phyloP scores from a whole-genome alignment of 2,329 filamentous ascomycete genomes.

The Triangularia setosa region DNA sequence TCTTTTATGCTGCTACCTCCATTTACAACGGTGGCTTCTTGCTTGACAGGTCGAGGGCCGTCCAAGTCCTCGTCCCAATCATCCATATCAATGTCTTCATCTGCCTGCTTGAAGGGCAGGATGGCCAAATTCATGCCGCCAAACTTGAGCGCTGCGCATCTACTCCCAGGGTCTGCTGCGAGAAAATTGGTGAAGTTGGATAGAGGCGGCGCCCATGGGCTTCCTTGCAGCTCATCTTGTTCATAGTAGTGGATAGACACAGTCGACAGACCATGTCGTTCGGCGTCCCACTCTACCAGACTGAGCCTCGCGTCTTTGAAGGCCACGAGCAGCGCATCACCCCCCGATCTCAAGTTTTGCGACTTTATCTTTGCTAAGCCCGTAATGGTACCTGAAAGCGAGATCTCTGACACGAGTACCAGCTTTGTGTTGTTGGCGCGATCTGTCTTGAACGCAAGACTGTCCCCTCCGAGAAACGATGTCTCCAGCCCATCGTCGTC shows the following conservation, averaged over 20 bases:
- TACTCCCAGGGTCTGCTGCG: constrained; percentile 82
- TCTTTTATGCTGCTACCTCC: constrained; percentile 49
- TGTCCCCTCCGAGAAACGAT: constrained; percentile 63
- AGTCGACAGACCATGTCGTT: constrained; percentile 73
- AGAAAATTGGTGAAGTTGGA: constrained; percentile 76
- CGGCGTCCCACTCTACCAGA: constrained; percentile 88
- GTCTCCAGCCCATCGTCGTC: constrained; percentile 62
- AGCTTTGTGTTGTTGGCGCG: constrained; percentile 69
- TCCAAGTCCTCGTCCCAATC: constrained; percentile 84
- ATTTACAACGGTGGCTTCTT: constrained; percentile 39
- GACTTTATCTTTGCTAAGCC: constrained; percentile 76
- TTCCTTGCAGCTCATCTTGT: constrained; percentile 79
- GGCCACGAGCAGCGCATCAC: constrained; percentile 77
- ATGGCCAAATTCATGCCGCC: constrained; percentile 86
- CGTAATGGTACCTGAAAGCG: constrained; percentile 77
- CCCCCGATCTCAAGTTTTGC: constrained; percentile 69
- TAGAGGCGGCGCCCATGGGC: constrained; percentile 75
- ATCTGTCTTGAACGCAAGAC: constrained; percentile 58
- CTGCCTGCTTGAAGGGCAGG: constrained; percentile 80
- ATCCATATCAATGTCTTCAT: constrained; percentile 86
- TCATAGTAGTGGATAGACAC: constrained; percentile 98
- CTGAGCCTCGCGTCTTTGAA: constrained; percentile 91
- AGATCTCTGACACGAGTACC: constrained; percentile 78
- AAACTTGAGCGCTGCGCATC: constrained; percentile 93
- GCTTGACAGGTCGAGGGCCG: constrained; percentile 56